Evolutionary conservation across 768 basidiomycete species (phyloP).

Genomic region (Podaxis pistillaris): DNA sequence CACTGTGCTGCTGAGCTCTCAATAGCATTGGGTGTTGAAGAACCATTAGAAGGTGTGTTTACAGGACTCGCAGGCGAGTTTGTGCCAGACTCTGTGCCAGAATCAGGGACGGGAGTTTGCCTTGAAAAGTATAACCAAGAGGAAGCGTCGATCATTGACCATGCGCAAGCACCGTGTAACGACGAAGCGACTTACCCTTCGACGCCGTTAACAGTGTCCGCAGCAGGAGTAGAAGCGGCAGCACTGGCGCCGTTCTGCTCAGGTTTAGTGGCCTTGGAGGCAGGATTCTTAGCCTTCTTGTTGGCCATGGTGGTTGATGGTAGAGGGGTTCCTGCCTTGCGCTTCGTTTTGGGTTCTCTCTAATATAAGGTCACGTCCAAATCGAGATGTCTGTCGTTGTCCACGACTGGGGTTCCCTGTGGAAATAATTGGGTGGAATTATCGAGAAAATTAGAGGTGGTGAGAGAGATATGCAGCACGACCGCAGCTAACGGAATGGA

Average conservation of each 20-base stretch:
- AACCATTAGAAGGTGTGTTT: neutral
- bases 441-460: neutral
- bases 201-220: neutral
- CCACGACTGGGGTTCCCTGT: neutral
- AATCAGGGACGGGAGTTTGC: neutral
- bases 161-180: neutral
- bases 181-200: neutral
- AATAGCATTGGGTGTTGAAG: neutral
- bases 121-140: neutral
- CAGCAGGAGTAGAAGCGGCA: neutral
- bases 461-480: neutral
- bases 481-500: neutral
- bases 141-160: neutral
- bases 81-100: neutral
- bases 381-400: neutral
- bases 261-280: neutral
- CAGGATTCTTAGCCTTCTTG: conserved; percentile 3
- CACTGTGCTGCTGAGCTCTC: neutral
- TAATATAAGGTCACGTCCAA: neutral
- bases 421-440: neutral
- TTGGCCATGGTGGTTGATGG: conserved; percentile 6
- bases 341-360: conserved; percentile 7
- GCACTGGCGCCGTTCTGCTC: neutral
- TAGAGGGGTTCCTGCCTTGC: neutral
- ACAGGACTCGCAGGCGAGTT: neutral